Evolutionary conservation across 768 basidiomycete species (phyloP).

Genomic region (Sistotremastrum suecicum): DNA sequence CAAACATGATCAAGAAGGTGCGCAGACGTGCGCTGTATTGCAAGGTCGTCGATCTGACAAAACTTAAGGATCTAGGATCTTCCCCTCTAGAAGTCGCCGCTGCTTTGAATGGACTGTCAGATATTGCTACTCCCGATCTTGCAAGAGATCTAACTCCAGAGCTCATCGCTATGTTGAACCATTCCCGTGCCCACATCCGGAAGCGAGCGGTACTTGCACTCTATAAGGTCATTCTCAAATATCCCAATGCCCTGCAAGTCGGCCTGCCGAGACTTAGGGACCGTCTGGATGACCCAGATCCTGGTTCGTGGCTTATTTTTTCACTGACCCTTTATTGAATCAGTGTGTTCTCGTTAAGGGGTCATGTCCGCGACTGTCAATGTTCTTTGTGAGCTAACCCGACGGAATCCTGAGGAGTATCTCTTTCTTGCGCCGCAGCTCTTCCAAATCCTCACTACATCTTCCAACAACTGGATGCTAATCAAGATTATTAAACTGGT

Average conservation of each 20-base stretch:
- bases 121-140: slow-evolving; percentile 75
- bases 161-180: slow-evolving; percentile 73
- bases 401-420: slow-evolving; percentile 66
- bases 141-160: slow-evolving; percentile 86
- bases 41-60: not conserved
- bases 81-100: slow-evolving; percentile 61
- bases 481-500: slow-evolving; percentile 98
- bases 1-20: slow-evolving; percentile 91
- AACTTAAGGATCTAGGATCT: slow-evolving; percentile 60
- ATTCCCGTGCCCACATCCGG: slow-evolving; percentile 77
- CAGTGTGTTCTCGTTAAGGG: slow-evolving; percentile 27
- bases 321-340: not conserved
- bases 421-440: slow-evolving; percentile 81
- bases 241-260: slow-evolving; percentile 62
- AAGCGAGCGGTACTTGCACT: slow-evolving; percentile 81
- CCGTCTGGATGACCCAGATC: slow-evolving; percentile 66
- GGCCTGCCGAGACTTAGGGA: slow-evolving; percentile 62
- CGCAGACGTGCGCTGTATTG: slow-evolving; percentile 9
- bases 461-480: slow-evolving; percentile 98
- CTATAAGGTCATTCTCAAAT: slow-evolving; percentile 66
- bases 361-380: slow-evolving; percentile 93
- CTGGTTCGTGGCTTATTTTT: slow-evolving; percentile 27
- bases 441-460: slow-evolving; percentile 85
- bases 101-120: slow-evolving; percentile 68
- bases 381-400: slow-evolving; percentile 83